Percentiles rank a stretch among this genome's conserved stretches.
These are phyloP conservation scores for Creolimax fragrantissima DNA, from an alignment of 78 protist genomes.

Conservation along the genomic window DNA sequence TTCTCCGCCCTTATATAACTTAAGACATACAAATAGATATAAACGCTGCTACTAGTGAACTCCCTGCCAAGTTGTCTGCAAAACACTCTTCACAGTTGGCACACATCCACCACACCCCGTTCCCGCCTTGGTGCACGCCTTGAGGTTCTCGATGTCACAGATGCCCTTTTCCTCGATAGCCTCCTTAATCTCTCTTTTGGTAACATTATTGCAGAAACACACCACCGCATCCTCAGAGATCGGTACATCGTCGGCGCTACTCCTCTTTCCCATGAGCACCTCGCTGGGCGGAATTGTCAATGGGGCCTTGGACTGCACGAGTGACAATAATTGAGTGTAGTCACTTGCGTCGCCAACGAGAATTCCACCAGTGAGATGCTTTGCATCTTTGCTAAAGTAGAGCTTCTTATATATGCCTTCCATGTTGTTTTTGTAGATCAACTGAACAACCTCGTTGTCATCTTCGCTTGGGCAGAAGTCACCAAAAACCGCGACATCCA, in stretches of 20 bases:
- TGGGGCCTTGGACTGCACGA: background rate
- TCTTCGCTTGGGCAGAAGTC: background rate
- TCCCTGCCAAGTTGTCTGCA: too few relatives aligned
- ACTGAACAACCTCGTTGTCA: background rate
- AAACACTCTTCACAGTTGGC: background rate
- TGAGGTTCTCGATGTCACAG: background rate
- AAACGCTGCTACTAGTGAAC: too few relatives aligned
- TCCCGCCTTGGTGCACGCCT: background rate
- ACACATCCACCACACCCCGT: constrained; percentile 9
- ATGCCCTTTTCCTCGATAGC: background rate
- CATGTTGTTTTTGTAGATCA: background rate
- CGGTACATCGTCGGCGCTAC: background rate
- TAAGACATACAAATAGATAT: background rate
- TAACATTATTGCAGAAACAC: background rate
- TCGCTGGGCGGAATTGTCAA: background rate
- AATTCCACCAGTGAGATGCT: background rate
- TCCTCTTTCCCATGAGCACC: background rate
- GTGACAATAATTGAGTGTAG: background rate
- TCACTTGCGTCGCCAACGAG: background rate
- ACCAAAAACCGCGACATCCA: background rate
- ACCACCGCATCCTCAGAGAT: background rate
- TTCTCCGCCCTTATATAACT: background rate
- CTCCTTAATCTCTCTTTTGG: background rate
- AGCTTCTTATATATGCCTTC: background rate
- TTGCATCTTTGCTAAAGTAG: background rate